Percentiles rank a stretch among this genome's conserved stretches.
Conservation (phyloP, 2,329 filamentous ascomycete species). For the Myriosclerotinia scirpicola region DNA sequence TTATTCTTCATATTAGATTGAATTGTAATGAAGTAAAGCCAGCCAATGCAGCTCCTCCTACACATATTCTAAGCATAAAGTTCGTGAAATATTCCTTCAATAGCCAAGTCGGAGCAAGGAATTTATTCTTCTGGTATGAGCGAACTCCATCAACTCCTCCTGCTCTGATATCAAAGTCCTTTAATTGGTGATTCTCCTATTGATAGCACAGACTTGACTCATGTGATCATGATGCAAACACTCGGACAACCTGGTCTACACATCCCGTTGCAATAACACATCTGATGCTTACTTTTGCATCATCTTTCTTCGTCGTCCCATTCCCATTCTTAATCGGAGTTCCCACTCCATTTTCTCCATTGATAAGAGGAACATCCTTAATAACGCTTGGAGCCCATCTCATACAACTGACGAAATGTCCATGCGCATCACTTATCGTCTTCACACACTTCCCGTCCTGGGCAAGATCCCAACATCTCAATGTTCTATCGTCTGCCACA, state of each 20-base stretch:
- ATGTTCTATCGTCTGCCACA: conserved; percentile 84
- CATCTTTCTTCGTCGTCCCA: conserved; percentile 47
- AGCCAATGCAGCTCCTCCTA: conserved; percentile 1
- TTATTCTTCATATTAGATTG: conserved; percentile 20
- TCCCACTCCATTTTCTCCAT: conserved; percentile 49
- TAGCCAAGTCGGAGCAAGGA: conserved; percentile 19
- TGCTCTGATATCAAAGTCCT: conserved; percentile 6
- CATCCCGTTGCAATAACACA: conserved; percentile 87
- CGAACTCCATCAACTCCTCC: conserved; percentile 16
- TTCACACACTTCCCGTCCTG: conserved; percentile 92
- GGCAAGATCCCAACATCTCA: conserved; percentile 89
- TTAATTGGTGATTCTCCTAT: conserved; percentile 16
- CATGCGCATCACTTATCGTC: conserved; percentile 72
- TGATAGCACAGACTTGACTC: conserved; percentile 14
- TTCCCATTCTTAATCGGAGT: conserved; percentile 44
- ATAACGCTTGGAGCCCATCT: conserved; percentile 80
- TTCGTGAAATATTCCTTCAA: conserved; percentile 19
- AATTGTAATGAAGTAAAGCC: conserved; percentile 17
- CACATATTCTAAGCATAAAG: conserved; percentile 18
- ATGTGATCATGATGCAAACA: conserved; percentile 60
- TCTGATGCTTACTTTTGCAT: conserved; percentile 63
- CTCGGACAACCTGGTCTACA: conserved; percentile 75
- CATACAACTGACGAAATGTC: conserved; percentile 82
- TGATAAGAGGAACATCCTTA: conserved; percentile 54
- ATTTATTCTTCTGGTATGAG: conserved; percentile 20